Evolutionary conservation across 148 eudicot species (phyloP), one percentile per base, ranked within the genome.

Genomic region (Silene latifolia): DNA sequence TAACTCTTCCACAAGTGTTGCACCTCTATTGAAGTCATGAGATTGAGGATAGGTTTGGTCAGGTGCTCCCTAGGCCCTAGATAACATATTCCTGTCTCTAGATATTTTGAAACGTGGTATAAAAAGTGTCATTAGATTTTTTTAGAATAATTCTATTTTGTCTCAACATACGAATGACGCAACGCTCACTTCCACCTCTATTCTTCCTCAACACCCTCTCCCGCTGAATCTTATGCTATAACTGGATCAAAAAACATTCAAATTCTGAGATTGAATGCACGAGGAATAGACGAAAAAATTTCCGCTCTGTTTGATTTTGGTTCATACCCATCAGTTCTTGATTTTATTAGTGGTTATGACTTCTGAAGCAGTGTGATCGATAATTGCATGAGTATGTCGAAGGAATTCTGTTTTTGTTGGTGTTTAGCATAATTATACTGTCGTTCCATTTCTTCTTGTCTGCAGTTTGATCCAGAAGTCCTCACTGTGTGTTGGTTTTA

Each of bases 391-490:
- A 67, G 59, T 19, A 23, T 32, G 20, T 69, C 8, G 56, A 51
- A 56, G 56, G 64, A 54, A 44, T 3, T 51, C 17, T 18, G 61
- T 60, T 48, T 15, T 14, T 24, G 13, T 69, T 17, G 63, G 46
- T 69, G 13, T 35, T 24, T 48, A 42, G 23, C 42, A 63, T 60
- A 23, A 60, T 60, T 27, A 39, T 23, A 8, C 12, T 72, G 24
- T 66, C 15, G 13, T 67, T 18, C 56, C 0, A 4, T 74, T 59
- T 53, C 63, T 19, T 61, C 2, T 18, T 29, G 1, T 24, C 32
- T 70, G 17, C 65, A 61, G 65, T 56, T 39, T 18, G 18, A 74
- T 71, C 17, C 64, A 14, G 24, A 69, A 57, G 20, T 53, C 21
- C 48, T 56, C 67, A 29, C 18, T 39, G 2, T 63, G 47, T 32